Percentiles rank a stretch among this genome's conserved stretches.
Conservation (phyloP, 768 basidiomycete species). For the Cystobasidium tubakii region DNA sequence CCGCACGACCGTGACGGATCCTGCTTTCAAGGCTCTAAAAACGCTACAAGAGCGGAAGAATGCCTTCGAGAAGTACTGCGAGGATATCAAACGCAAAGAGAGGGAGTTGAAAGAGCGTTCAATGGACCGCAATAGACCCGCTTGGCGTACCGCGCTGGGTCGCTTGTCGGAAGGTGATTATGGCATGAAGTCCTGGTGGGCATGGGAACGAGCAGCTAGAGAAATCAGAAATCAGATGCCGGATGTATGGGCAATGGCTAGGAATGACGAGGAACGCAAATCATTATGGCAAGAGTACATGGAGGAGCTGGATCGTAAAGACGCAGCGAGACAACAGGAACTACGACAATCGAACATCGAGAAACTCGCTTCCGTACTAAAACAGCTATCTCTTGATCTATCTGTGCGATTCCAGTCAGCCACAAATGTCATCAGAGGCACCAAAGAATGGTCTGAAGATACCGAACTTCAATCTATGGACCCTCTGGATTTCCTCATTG, state of each 20-base stretch:
- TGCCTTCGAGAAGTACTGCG: conserved; percentile 88
- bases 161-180: conserved; percentile 31
- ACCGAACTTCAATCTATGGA: conserved; percentile 73
- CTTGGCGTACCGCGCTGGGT: conserved; percentile 57
- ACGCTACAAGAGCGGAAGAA: conserved; percentile 90
- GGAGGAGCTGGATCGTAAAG: conserved; percentile 72
- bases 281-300: conserved; percentile 90
- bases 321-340: conserved; percentile 63
- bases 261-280: conserved; percentile 74
- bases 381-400: conserved; percentile 79
- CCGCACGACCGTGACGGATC: conserved; percentile 96
- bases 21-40: conserved; percentile 86
- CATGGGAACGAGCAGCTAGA: conserved; percentile 41
- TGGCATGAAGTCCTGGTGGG: conserved; percentile 45
- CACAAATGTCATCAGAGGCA: conserved; percentile 66
- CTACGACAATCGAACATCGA: conserved; percentile 60
- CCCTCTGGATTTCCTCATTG: conserved; percentile 80
- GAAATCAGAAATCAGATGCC: conserved; percentile 74
- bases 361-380: conserved; percentile 78
- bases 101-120: conserved; percentile 78
- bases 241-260: conserved; percentile 64
- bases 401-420: conserved; percentile 80
- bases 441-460: conserved; percentile 72
- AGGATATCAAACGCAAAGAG: conserved; percentile 69
- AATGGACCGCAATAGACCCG: conserved; percentile 76